These are phyloP conservation scores for Dipteronia dyeriana DNA, from an alignment of 345 rosid species.

Conservation along the genomic window DNA sequence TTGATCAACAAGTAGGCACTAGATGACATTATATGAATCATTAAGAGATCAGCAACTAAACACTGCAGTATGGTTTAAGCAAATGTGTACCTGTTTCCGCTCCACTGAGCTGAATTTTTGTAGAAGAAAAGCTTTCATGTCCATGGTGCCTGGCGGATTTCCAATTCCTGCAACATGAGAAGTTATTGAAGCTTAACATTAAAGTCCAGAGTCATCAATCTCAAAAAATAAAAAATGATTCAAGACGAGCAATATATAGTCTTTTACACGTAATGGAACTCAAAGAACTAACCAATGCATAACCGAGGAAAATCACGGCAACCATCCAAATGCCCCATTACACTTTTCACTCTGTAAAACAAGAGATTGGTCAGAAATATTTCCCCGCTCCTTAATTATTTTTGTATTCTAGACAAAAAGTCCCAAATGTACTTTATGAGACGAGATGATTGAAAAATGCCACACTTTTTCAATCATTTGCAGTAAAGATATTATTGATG, in stretches of 20 bases:
- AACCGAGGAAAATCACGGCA: slow-evolving; percentile 73
- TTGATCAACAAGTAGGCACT: too few relatives aligned
- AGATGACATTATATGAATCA: neutral
- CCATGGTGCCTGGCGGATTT: slow-evolving; percentile 90
- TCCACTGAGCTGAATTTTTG: slow-evolving; percentile 78
- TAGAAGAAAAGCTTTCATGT: slow-evolving; percentile 87
- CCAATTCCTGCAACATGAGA: slow-evolving; percentile 62
- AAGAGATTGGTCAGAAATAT: slow-evolving; percentile 8
- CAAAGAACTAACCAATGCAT: slow-evolving; percentile 55
- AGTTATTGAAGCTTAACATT: neutral
- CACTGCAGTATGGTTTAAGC: neutral
- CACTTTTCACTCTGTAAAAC: slow-evolving; percentile 73
- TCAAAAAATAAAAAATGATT: neutral
- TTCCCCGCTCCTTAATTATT: neutral
- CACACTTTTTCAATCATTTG: neutral
- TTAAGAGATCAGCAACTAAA: neutral
- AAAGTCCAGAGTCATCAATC: neutral
- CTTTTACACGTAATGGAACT: neutral
- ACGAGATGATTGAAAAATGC: neutral
- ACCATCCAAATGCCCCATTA: slow-evolving; percentile 71
- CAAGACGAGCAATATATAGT: neutral
- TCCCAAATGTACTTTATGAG: neutral
- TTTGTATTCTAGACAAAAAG: neutral
- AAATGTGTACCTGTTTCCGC: slow-evolving; percentile 53
- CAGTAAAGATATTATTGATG: neutral